Conservation (phyloP, 805 yeast species). For the Kluyveromyces starmeri region DNA sequence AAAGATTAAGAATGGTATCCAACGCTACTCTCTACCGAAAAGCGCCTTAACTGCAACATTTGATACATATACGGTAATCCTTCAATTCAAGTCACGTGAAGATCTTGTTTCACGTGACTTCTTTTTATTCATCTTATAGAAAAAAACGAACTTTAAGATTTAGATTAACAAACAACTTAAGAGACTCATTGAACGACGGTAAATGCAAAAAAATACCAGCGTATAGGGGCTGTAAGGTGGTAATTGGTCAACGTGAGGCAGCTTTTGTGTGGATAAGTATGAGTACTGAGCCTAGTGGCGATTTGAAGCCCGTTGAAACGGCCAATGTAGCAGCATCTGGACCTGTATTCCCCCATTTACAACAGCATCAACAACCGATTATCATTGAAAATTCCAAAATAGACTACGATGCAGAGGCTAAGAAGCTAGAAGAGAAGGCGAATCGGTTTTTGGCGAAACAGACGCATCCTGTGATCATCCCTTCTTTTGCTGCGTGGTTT, state of each 20-base stretch:
- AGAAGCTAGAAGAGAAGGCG: conserved; percentile 29
- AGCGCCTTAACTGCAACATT: no score
- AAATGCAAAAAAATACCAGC: no score
- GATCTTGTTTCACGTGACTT: no score
- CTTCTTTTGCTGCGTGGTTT: conserved; percentile 87
- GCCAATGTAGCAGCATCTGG: conserved; percentile 10
- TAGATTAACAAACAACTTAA: no score
- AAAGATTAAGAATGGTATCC: no score
- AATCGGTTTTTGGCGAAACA: conserved; percentile 37
- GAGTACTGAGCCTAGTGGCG: conserved; percentile 2
- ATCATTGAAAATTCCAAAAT: conserved; percentile 13
- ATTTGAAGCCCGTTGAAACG: conserved; percentile 2
- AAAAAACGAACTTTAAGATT: no score
- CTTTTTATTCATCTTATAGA: no score
- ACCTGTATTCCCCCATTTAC: conserved; percentile 22
- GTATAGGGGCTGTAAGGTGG: no score
- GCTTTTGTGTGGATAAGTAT: neutral
- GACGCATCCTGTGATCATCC: conserved; percentile 76
- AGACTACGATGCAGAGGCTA: conserved; percentile 29
- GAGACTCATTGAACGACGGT: no score
- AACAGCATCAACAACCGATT: conserved; percentile 16
- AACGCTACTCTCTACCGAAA: no score
- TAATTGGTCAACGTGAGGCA: neutral
- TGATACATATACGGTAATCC: no score
- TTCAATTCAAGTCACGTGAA: no score